Base-by-base conservation (phyloP, 2,329 filamentous ascomycete species). In the Chaetomium strumarium region DNA sequence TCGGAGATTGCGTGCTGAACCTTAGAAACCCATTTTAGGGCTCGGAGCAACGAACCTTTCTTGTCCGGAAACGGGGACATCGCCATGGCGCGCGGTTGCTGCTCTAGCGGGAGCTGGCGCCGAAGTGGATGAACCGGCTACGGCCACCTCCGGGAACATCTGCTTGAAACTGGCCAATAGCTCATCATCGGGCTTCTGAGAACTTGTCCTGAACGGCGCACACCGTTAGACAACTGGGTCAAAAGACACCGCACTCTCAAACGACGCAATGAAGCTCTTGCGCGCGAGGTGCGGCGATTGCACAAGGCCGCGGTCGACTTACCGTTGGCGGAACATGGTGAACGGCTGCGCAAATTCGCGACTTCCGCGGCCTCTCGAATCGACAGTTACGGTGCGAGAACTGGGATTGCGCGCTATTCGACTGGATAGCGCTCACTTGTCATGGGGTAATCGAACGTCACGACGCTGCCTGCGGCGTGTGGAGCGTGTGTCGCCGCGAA, bases 181-280 rank as follows among this genome's bases (percentile, higher is more conserved):
- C 64, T 91, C 88, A 66, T 91, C 87, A 68, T 83, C 84, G 51
- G 90, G 90, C 75, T 95, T 95, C 70, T 90, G 88, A 51, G 87
- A 84, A 69, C 81, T 90, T 65, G 81, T 88, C 72, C 85, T 88
- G 61, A 45, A 34, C 1, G 31, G 44, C 19, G 34, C 7, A 5
- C 10, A 9, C 2, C 12, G 37, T 53, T 6, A 53, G 51, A 19
- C n/a, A 33, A n/a, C 24, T 16, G 34, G n/a, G 33, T 34, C 11
- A 10, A 3, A 34, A 24, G 4, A 24, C 7, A 4, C 24, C 24
- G 24, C 24, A 24, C 24, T 16, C 24, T 20, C 13, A 17, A 31
- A 24, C 14, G 8, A 37, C 14, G 46, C 24, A 7, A 24, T 6
- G 17, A 3, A 33, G 14, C 17, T 30, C 12, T 20, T 14, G 40